Conservation (phyloP, 139 green algal species). For the Ettlia oleoabundans region DNA sequence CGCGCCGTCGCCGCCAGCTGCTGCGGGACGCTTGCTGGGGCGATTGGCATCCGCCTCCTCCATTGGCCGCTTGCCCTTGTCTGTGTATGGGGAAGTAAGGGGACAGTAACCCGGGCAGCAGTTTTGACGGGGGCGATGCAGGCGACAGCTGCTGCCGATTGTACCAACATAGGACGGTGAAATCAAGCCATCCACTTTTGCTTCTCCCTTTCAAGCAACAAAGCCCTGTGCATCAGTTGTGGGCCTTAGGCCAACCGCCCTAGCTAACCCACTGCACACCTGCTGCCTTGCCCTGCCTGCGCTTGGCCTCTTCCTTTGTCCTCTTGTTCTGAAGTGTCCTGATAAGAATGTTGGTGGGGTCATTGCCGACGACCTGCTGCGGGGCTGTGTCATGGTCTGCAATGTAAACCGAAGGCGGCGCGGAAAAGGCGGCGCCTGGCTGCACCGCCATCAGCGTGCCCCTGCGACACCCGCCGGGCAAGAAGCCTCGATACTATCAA, state of each 20-base stretch:
- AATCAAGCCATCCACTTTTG: too few species aligned
- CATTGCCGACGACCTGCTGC: constrained; percentile 47
- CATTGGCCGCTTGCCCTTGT: constrained; percentile 46
- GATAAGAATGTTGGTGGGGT: constrained; percentile 51
- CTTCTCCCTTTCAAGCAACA: too few species aligned
- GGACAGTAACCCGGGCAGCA: background rate
- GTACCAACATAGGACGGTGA: too few species aligned
- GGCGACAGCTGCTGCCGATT: too few species aligned
- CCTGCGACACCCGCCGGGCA: too few species aligned
- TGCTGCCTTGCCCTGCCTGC: constrained; percentile 36
- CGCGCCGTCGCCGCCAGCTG: constrained; percentile 5
- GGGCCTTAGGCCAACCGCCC: too few species aligned
- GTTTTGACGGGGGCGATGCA: too few species aligned
- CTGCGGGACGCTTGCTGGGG: constrained; percentile 21
- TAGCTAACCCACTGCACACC: background rate
- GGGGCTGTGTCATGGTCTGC: constrained; percentile 53
- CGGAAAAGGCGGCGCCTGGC: constrained; percentile 33
- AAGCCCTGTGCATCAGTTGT: too few species aligned
- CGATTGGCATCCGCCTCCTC: constrained; percentile 12
- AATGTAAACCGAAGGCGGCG: constrained; percentile 47
- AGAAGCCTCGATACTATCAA: too few species aligned
- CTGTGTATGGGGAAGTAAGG: background rate
- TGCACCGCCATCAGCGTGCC: constrained; percentile 30
- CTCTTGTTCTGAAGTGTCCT: constrained; percentile 43
- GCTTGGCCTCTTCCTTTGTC: constrained; percentile 40